Conservation (phyloP, 257 asterid species). For the Capsicum rhomboideum region DNA sequence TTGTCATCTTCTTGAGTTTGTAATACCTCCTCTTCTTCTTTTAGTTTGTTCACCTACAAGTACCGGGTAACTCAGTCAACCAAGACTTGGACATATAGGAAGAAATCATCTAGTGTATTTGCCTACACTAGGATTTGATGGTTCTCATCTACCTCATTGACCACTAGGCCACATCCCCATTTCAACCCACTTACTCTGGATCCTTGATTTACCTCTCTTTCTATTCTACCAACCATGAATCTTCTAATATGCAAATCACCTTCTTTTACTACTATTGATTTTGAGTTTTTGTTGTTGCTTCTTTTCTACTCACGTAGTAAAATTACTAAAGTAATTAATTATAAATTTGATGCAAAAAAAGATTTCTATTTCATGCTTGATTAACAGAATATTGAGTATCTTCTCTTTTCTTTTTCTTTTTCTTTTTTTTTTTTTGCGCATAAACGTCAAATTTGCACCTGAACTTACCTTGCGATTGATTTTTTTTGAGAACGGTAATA, state of each 20-base stretch:
- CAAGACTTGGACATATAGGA: too few species aligned
- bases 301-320: neutral
- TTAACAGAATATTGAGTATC: neutral
- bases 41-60: too few species aligned
- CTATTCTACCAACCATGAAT: neutral
- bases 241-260: neutral
- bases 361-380: neutral
- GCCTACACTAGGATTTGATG: too few species aligned
- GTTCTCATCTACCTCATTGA: too few species aligned
- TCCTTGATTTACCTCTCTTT: too few species aligned
- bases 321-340: neutral
- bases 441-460: neutral
- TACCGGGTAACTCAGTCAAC: too few species aligned
- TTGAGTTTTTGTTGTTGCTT: neutral
- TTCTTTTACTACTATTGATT: neutral
- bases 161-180: too few species aligned
- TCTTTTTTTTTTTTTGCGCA: neutral
- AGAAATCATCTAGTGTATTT: too few species aligned
- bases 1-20: too few species aligned
- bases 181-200: too few species aligned
- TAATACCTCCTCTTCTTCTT: too few species aligned
- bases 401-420: neutral
- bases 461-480: neutral
- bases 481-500: neutral
- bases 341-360: neutral